Evolutionary conservation across 2,329 filamentous ascomycete species (phyloP).

Genomic region (Ceratocystis albifundus): DNA sequence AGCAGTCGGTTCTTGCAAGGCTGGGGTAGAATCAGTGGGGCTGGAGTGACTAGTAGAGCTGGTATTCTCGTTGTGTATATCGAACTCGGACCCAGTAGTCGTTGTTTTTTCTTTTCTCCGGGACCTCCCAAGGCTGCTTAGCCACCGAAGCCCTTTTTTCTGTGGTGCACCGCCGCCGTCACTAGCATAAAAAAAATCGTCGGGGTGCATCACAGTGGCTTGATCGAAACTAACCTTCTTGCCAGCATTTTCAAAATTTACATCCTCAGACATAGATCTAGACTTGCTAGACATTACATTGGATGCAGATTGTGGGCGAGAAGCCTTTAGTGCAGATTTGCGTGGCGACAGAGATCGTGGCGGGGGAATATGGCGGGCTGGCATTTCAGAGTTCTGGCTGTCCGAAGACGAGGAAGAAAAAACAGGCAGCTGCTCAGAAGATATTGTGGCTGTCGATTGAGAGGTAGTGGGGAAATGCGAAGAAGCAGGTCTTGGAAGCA

Average conservation of each 20-base stretch:
- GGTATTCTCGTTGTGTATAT: not conserved
- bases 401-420: not conserved
- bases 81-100: not conserved
- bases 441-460: not conserved
- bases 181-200: constrained; percentile 16
- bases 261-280: constrained; percentile 14
- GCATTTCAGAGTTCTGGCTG: constrained; percentile 11
- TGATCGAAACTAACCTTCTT: constrained; percentile 22
- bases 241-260: constrained; percentile 1
- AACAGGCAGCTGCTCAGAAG: not conserved
- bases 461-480: constrained; percentile 12
- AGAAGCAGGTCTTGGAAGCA: constrained; percentile 35
- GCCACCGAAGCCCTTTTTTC: constrained; percentile 20
- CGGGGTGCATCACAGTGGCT: constrained; percentile 18
- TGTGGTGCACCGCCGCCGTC: constrained; percentile 10
- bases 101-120: constrained; percentile 9
- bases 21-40: not conserved
- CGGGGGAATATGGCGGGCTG: constrained; percentile 38
- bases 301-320: not conserved
- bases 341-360: constrained; percentile 60
- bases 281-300: not conserved
- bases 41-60: not conserved
- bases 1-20: not conserved
- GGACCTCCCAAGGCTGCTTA: constrained; percentile 8
- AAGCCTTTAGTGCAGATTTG: constrained; percentile 60